A percentile compares a stretch with the other conserved stretches of the same genome.
Evolutionary conservation across 352 stramenopile species (phyloP).

Genomic region (Pythium rishiriense): DNA sequence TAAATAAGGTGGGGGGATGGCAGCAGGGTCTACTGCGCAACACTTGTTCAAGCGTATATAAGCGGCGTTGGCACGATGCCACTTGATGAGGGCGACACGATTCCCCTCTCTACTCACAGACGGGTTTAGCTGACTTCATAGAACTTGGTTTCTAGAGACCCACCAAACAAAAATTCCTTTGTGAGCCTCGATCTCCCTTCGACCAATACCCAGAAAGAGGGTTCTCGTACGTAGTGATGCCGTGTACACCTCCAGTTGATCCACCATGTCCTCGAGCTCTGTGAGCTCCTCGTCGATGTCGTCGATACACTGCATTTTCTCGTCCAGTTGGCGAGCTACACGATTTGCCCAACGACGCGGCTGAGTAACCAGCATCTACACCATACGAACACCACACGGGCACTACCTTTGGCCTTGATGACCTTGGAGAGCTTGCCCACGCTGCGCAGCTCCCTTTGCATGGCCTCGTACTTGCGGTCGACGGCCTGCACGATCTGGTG

Average conservation of each 20-base stretch:
- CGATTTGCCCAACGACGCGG: not conserved
- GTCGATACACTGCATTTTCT: slow-evolving; percentile 80
- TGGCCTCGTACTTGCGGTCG: slow-evolving; percentile 61
- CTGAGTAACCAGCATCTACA: not conserved
- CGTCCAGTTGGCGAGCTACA: slow-evolving; percentile 53
- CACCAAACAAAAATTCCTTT: not conserved
- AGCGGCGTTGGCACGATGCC: not conserved
- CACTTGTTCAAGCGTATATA: slow-evolving; percentile 2
- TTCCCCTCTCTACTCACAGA: not conserved
- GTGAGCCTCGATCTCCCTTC: not conserved
- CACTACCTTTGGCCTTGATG: slow-evolving; percentile 69
- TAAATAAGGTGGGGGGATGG: not conserved
- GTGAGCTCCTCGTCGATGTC: slow-evolving; percentile 84
- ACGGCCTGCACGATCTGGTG: slow-evolving; percentile 59
- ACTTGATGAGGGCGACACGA: not conserved
- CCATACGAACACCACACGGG: not conserved
- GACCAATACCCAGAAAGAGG: not conserved
- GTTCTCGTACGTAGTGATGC: slow-evolving; percentile 56
- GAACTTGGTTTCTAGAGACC: slow-evolving; percentile 68
- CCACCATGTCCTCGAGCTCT: slow-evolving; percentile 86
- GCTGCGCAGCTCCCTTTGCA: slow-evolving; percentile 56
- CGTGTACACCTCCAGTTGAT: slow-evolving; percentile 84
- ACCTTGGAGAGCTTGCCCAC: slow-evolving; percentile 68
- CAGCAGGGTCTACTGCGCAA: not conserved
- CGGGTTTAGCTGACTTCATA: slow-evolving; percentile 45